Percentiles rank a stretch among this genome's conserved stretches.
Conservation (phyloP, 2,329 filamentous ascomycete species). For the Diaporthe nobilis region DNA sequence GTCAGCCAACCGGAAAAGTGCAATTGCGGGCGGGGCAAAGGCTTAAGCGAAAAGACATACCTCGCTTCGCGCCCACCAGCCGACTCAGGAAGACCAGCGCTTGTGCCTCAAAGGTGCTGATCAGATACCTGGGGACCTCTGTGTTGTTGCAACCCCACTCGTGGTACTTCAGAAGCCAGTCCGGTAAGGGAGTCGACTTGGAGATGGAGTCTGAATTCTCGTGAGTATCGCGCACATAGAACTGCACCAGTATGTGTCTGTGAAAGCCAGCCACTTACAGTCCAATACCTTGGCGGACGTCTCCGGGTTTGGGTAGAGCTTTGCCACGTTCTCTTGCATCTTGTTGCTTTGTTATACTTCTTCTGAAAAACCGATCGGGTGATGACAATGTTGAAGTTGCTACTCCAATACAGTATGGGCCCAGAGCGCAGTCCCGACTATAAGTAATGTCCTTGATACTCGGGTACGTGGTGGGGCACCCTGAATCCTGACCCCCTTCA, state of each 20-base stretch:
- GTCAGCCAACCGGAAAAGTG: background rate
- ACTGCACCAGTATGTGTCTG: background rate
- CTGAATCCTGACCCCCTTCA: background rate
- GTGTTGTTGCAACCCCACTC: conserved; percentile 46
- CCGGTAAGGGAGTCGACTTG: conserved; percentile 59
- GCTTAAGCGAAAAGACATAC: too few species aligned
- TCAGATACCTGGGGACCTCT: conserved; percentile 43
- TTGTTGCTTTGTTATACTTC: conserved; percentile 7
- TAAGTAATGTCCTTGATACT: background rate
- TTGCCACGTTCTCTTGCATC: conserved; percentile 57
- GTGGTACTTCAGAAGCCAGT: conserved; percentile 59
- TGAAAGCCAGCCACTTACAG: conserved; percentile 5
- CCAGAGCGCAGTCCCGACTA: background rate
- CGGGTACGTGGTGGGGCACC: too few species aligned
- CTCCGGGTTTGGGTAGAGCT: conserved; percentile 59
- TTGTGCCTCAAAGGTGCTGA: conserved; percentile 47
- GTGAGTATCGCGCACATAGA: background rate
- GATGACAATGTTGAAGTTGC: too few species aligned
- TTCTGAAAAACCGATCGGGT: background rate
- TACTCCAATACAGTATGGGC: background rate
- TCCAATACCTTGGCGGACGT: conserved; percentile 57
- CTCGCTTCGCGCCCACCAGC: conserved; percentile 53
- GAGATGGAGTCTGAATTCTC: conserved; percentile 51
- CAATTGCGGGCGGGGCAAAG: too few species aligned
- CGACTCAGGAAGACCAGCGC: conserved; percentile 56